phyloP scores from a whole-genome alignment of 2,329 filamentous ascomycete genomes.

The Cladosporium sp. region DNA sequence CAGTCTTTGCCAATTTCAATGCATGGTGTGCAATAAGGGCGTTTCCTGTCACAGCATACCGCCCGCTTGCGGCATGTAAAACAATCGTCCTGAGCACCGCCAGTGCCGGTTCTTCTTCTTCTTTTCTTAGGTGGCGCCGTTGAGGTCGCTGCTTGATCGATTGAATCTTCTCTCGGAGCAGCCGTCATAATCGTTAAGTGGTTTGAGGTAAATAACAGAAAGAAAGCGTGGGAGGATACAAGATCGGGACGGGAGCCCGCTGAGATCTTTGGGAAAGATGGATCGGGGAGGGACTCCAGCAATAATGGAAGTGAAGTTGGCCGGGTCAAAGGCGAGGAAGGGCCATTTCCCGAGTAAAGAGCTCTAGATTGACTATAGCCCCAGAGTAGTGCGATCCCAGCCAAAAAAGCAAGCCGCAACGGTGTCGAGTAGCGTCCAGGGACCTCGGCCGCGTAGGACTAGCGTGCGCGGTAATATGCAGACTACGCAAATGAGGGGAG shows the following conservation, averaged over 20 bases:
- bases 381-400: conserved; percentile 1
- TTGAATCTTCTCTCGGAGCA: background rate
- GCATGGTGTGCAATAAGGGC: conserved; percentile 93
- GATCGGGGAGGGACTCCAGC: no score
- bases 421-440: conserved; percentile 9
- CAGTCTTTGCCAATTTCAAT: conserved; percentile 88
- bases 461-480: conserved; percentile 7
- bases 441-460: conserved; percentile 6
- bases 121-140: conserved; percentile 52
- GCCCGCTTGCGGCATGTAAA: conserved; percentile 84
- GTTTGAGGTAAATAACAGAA: background rate
- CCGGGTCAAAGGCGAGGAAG: conserved; percentile 1
- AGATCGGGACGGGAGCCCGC: no score
- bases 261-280: no score
- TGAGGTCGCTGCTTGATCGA: conserved; percentile 1
- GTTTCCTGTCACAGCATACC: conserved; percentile 80
- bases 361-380: conserved; percentile 11
- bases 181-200: background rate
- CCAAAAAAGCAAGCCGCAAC: conserved; percentile 9
- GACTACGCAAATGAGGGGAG: conserved; percentile 8
- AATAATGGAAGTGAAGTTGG: background rate
- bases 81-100: conserved; percentile 89
- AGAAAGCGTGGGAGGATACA: no score
- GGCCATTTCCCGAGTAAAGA: background rate
- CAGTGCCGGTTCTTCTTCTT: conserved; percentile 80